Base-by-base conservation (phyloP, 1,284 basidiomycete genomes). In the Coriolopsis trogii region DNA sequence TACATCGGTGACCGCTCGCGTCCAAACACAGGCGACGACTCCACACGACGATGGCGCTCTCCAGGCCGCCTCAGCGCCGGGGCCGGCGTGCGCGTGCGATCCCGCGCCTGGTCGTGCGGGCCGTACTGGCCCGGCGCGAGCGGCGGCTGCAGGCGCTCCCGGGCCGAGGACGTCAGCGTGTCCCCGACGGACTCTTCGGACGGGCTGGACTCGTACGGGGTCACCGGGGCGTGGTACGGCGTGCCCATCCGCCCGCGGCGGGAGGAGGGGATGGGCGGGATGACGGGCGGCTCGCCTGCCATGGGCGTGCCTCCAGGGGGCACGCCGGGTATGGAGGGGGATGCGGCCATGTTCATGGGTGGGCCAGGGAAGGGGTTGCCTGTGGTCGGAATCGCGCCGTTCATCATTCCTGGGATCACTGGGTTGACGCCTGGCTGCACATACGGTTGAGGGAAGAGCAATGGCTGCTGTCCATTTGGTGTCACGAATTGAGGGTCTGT, bases 61-160 rank as follows among this genome's bases (percentile, higher is more conserved):
- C 33, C 9, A 7, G 8, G 12, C 15, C 50, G 57, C 18, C 53
- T 20, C 21, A 55, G 46, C 36, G 51, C 49, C 16, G 57, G 57
- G 0, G 46, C 45, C 12, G 53, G 53, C 13, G 49, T 43, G 40
- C 46, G 45, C 6, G 38, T 36, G n/a, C 49, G 49, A 8, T 49
- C 45, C 25, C 47, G 48, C 20, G 26, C 18, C 24, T 30, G 43
- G 50, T 61, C 59, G 43, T 49, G 54, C 10, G 56, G 58, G 3
- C 60, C 62, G 41, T 63, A 63, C 49, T 61, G 63, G 1, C 63
- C 61, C 9, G 60, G 63, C 0, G 48, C 53, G 7, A 61, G 53
- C 4, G 51, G 51, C 7, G 55, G 56, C 39, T 55, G 63, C 43
- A 62, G 55, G 4, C 49, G 51, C 37, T 41, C 49, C n/a, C 52